Percentiles rank a stretch among this genome's conserved stretches.
Conservation (phyloP, 139 green algal genomes). For the Mychonastes homosphaera region DNA sequence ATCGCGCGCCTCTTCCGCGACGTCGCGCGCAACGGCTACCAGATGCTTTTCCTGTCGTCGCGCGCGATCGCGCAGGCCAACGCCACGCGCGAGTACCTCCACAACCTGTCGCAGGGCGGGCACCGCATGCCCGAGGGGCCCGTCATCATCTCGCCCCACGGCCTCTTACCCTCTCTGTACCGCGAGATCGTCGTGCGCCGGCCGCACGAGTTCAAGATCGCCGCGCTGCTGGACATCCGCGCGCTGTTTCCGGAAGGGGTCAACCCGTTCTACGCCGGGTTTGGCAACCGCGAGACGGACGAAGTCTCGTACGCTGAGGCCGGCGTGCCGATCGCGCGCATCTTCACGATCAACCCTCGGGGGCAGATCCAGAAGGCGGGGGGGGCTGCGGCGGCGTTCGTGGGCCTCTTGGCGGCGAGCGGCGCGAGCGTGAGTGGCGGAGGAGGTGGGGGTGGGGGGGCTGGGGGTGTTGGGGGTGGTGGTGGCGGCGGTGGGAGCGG, state of each 20-base stretch:
- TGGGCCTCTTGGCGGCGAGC: slow-evolving; percentile 1
- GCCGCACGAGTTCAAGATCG: slow-evolving; percentile 96
- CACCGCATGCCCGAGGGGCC: slow-evolving; percentile 66
- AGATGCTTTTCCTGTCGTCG: slow-evolving; percentile 32
- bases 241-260: slow-evolving; percentile 73
- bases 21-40: slow-evolving; percentile 67
- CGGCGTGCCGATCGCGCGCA: slow-evolving; percentile 60
- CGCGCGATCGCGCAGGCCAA: slow-evolving; percentile 54
- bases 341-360: slow-evolving; percentile 92
- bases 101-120: slow-evolving; percentile 69
- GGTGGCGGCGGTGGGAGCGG: no score
- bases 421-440: background rate
- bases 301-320: slow-evolving; percentile 75
- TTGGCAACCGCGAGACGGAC: slow-evolving; percentile 91
- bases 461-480: no score
- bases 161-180: slow-evolving; percentile 84
- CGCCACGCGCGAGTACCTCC: slow-evolving; percentile 84
- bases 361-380: slow-evolving; percentile 34
- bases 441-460: no score
- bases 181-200: slow-evolving; percentile 71
- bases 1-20: slow-evolving; percentile 70
- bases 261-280: slow-evolving; percentile 88
- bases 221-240: slow-evolving; percentile 65
- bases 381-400: slow-evolving; percentile 4
- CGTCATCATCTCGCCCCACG: slow-evolving; percentile 91